Conservation (phyloP, 2,329 filamentous ascomycete genomes). For the Aspergillus caelatus region DNA sequence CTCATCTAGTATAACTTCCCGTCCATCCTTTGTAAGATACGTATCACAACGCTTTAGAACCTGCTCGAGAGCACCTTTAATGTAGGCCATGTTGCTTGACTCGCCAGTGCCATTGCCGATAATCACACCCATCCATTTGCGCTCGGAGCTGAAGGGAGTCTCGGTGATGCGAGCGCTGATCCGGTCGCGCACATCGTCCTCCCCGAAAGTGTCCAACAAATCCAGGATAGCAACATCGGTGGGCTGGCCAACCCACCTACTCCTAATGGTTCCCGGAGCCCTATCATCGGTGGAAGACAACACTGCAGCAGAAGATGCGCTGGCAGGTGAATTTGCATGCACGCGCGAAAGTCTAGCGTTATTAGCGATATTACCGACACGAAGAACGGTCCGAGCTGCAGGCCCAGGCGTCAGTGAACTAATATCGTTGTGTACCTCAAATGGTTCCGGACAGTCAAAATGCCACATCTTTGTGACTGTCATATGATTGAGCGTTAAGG, state of each 20-base stretch:
- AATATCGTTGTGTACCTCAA: conserved; percentile 60
- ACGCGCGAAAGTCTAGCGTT: conserved; percentile 80
- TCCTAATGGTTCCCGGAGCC: conserved; percentile 66
- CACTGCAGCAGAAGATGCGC: conserved; percentile 73
- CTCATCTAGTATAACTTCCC: conserved; percentile 83
- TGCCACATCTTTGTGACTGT: conserved; percentile 96
- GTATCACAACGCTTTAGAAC: conserved; percentile 86
- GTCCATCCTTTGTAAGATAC: conserved; percentile 82
- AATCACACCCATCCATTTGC: conserved; percentile 99
- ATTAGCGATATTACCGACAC: conserved; percentile 95
- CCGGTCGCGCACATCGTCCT: conserved; percentile 86
- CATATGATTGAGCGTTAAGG: conserved; percentile 97
- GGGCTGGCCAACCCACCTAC: conserved; percentile 93
- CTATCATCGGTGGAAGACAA: conserved; percentile 78
- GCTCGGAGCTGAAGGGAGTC: conserved; percentile 92
- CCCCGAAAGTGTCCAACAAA: conserved; percentile 84
- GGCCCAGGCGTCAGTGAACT: conserved; percentile 63
- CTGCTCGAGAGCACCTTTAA: conserved; percentile 92
- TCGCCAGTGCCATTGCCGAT: conserved; percentile 63
- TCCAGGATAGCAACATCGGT: conserved; percentile 98
- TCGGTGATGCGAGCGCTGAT: conserved; percentile 82
- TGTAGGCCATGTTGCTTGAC: conserved; percentile 79
- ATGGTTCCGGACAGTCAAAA: conserved; percentile 67
- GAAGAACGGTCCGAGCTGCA: conserved; percentile 77
- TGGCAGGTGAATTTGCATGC: conserved; percentile 70